These are phyloP conservation scores for Corylus avellana DNA, from an alignment of 306 rosid genomes.

Conservation along the genomic window DNA sequence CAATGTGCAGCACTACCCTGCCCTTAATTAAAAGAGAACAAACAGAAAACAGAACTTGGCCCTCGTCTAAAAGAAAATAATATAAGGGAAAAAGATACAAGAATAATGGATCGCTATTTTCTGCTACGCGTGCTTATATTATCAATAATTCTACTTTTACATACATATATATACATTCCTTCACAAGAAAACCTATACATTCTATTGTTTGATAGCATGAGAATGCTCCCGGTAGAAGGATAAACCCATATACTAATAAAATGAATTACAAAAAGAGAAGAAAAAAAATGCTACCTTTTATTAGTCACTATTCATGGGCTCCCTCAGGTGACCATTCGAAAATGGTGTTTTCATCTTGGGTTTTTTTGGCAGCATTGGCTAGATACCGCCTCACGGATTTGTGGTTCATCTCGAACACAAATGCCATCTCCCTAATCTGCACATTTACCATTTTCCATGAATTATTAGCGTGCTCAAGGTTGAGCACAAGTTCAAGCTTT, in stretches of 20 bases:
- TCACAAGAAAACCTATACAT: background rate
- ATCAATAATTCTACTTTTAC: background rate
- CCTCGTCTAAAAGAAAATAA: background rate
- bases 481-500: slow-evolving; percentile 6
- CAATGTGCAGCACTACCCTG: background rate
- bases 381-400: slow-evolving; percentile 49
- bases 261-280: background rate
- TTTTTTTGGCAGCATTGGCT: slow-evolving; percentile 26
- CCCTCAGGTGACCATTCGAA: slow-evolving; percentile 35
- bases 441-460: slow-evolving; percentile 28
- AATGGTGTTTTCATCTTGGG: slow-evolving; percentile 23
- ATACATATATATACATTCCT: background rate
- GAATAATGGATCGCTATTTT: background rate
- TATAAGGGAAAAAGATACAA: background rate
- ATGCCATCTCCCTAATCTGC: slow-evolving; percentile 73
- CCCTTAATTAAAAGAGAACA: background rate
- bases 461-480: slow-evolving; percentile 1
- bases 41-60: background rate
- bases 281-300: background rate
- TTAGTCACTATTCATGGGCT: slow-evolving; percentile 23
- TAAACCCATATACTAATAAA: background rate
- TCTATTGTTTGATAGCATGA: background rate
- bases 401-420: slow-evolving; percentile 62
- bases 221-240: background rate
- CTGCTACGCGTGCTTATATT: background rate